A percentile compares a stretch with the other conserved stretches of the same genome.
Evolutionary conservation across 345 rosid genomes (phyloP).

Genomic region (Streptanthus diversifolius): DNA sequence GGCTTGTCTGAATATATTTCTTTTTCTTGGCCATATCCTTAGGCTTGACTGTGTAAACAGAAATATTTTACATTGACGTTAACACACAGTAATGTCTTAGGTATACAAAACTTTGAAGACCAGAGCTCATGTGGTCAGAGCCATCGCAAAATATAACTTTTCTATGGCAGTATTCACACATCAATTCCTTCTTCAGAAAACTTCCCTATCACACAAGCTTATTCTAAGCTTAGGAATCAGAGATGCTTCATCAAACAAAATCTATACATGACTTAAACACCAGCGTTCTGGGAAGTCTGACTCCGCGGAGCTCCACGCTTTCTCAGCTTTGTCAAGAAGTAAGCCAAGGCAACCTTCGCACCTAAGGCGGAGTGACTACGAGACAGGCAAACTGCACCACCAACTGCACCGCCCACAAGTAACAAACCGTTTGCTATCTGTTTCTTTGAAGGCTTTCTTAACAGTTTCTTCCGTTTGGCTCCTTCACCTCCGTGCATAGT

Average conservation of each 20-base stretch:
- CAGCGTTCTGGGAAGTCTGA: conserved; percentile 33
- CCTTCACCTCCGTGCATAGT: conserved; percentile 26
- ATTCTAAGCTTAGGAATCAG: background rate
- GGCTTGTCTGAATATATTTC: background rate
- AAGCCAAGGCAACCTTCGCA: conserved; percentile 82
- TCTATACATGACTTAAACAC: conserved; percentile 17
- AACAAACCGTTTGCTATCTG: conserved; percentile 62
- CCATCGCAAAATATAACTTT: background rate
- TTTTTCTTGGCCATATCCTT: background rate
- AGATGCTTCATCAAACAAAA: conserved; percentile 5
- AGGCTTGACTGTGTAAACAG: background rate
- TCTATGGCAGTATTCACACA: conserved; percentile 6
- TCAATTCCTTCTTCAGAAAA: conserved; percentile 4
- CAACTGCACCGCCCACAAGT: conserved; percentile 49
- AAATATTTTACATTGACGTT: conserved; percentile 8
- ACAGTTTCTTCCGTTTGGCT: conserved; percentile 39
- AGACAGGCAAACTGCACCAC: conserved; percentile 65
- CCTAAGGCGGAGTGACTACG: conserved; percentile 70
- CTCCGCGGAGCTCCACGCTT: conserved; percentile 47
- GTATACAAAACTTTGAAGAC: conserved; percentile 16
- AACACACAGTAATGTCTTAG: background rate
- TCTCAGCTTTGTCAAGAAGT: conserved; percentile 65
- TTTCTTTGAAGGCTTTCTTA: conserved; percentile 62
- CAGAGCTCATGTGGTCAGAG: conserved; percentile 13
- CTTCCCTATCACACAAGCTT: conserved; percentile 15